These are phyloP conservation scores for Taphrina sp. DNA, from an alignment of 1,139 yeast species.

Conservation along the genomic window DNA sequence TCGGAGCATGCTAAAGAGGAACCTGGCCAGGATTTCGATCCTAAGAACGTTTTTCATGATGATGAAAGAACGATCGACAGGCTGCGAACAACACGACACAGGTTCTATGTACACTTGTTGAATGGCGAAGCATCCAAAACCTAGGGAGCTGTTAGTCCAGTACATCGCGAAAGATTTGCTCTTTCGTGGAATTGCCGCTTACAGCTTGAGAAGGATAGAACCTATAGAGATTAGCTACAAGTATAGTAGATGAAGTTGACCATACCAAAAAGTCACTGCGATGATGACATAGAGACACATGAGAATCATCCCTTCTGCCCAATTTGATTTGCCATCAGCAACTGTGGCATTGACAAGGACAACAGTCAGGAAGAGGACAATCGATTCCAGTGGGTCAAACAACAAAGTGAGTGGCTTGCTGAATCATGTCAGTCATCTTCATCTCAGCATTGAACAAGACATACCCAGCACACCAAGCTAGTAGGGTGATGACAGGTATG, in stretches of 20 bases:
- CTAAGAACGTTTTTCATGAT: too few species aligned
- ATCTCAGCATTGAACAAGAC: constrained; percentile 93
- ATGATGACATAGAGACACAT: constrained; percentile 79
- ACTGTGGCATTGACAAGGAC: constrained; percentile 83
- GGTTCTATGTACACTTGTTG: constrained; percentile 13
- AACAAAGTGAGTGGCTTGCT: constrained; percentile 90
- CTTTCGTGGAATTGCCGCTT: too few species aligned
- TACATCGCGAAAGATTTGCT: too few species aligned
- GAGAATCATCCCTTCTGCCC: constrained; percentile 96
- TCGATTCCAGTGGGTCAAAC: constrained; percentile 91
- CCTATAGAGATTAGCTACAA: background rate
- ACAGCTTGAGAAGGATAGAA: constrained; percentile 19
- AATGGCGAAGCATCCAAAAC: constrained; percentile 11
- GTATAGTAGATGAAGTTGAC: background rate
- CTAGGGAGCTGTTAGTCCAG: too few species aligned
- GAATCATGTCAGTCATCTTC: too few species aligned
- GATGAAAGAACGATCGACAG: too few species aligned
- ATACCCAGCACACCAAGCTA: constrained; percentile 70
- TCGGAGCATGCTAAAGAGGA: too few species aligned
- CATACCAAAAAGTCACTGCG: constrained; percentile 58
- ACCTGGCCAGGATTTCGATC: too few species aligned
- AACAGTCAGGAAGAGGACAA: constrained; percentile 82
- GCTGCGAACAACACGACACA: too few species aligned
- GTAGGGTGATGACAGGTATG: constrained; percentile 17
- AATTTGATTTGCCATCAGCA: constrained; percentile 85